A percentile compares a stretch with the other conserved stretches of the same genome.
Evolutionary conservation across 148 eudicot genomes (phyloP).

Genomic region (Camellia lanceoleosa): DNA sequence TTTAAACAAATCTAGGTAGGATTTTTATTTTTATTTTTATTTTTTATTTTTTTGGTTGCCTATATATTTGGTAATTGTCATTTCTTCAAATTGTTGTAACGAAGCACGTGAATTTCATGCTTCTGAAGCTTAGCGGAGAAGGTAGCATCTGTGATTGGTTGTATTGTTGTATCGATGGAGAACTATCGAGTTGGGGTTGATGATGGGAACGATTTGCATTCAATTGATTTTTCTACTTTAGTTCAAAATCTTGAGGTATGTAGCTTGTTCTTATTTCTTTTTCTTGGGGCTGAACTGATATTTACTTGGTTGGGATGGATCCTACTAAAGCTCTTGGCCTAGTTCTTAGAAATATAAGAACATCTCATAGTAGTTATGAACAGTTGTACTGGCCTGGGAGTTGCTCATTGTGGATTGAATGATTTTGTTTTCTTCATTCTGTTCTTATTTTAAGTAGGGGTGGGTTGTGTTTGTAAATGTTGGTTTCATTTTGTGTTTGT

Average conservation of each 20-base stretch:
- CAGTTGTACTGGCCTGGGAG: background rate
- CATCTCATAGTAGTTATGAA: background rate
- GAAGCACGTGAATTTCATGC: constrained; percentile 26
- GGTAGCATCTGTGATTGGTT: constrained; percentile 96
- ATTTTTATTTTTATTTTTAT: background rate
- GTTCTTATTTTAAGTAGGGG: background rate
- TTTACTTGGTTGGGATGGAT: background rate
- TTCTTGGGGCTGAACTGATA: background rate
- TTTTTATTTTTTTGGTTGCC: background rate
- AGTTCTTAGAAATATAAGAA: background rate
- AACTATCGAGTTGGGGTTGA: constrained; percentile 86
- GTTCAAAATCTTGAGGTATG: constrained; percentile 86
- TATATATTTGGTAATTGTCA: background rate
- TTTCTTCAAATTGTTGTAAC: background rate
- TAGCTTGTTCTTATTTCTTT: constrained; percentile 1
- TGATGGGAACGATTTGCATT: constrained; percentile 79
- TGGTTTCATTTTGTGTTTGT: background rate
- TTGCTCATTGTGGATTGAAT: background rate
- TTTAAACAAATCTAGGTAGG: background rate
- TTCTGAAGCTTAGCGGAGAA: constrained; percentile 90
- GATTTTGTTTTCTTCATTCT: background rate
- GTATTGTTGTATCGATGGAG: constrained; percentile 85
- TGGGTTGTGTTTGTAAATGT: background rate
- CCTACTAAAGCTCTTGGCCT: background rate
- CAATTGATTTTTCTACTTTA: constrained; percentile 81